These are phyloP conservation scores for Oemleria cerasiformis DNA, from an alignment of 306 rosid genomes.

Conservation along the genomic window DNA sequence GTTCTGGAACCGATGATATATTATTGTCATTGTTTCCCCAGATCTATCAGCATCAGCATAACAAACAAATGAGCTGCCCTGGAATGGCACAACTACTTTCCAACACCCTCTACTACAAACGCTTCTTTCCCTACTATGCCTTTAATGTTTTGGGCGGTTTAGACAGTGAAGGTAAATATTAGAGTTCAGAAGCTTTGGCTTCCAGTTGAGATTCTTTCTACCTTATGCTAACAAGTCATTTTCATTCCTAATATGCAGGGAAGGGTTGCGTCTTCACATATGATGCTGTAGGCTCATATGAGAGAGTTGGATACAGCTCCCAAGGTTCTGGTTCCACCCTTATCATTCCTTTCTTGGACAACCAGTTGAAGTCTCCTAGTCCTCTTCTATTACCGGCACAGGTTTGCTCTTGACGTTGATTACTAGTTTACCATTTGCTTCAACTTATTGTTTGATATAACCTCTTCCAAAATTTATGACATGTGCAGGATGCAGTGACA, in stretches of 20 bases:
- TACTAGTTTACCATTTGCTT: conserved; percentile 7
- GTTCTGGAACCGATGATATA: background rate
- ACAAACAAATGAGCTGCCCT: conserved; percentile 99
- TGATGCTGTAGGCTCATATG: conserved; percentile 99
- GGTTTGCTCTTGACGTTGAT: conserved; percentile 39
- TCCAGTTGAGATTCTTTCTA: conserved; percentile 7
- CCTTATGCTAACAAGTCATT: conserved; percentile 1
- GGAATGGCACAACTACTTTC: conserved; percentile 97
- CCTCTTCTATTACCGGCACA: conserved; percentile 79
- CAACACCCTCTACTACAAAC: conserved; percentile 91
- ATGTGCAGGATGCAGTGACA: conserved; percentile 79
- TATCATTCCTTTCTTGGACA: conserved; percentile 82
- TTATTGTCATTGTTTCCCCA: conserved; percentile 22
- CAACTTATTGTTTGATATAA: background rate
- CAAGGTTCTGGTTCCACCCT: conserved; percentile 99
- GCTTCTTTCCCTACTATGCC: conserved; percentile 93
- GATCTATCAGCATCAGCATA: conserved; percentile 95
- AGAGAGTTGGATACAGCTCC: conserved; percentile 95
- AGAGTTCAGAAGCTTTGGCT: conserved; percentile 14
- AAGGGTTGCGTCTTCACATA: conserved; percentile 99
- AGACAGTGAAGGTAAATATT: conserved; percentile 75
- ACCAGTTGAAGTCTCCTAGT: conserved; percentile 90
- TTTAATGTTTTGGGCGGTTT: conserved; percentile 97
- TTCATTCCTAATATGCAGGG: conserved; percentile 39
- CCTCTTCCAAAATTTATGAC: conserved; percentile 8